These are phyloP conservation scores for Dictyostelium intermedium DNA, from an alignment of 78 protist species.

Conservation along the genomic window DNA sequence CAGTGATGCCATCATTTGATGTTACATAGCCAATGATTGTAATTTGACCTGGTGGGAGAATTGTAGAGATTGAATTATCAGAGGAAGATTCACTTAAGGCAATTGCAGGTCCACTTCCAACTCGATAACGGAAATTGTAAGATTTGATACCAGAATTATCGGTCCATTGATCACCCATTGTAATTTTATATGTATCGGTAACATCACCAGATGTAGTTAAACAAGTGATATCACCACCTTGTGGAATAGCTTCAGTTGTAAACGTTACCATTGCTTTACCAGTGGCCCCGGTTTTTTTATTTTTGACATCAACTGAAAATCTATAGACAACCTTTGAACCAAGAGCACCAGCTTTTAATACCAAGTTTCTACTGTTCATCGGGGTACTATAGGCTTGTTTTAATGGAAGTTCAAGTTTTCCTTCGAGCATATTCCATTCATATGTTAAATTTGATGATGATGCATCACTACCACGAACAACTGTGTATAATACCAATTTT, in stretches of 20 bases:
- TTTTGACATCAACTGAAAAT: background rate
- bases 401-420: background rate
- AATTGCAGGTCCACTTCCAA: background rate
- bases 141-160: conserved; percentile 31
- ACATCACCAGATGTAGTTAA: background rate
- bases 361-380: background rate
- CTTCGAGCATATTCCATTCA: conserved; percentile 28
- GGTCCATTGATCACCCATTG: conserved; percentile 37
- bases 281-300: background rate
- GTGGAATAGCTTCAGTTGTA: conserved; percentile 42
- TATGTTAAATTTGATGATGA: background rate
- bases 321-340: conserved; percentile 8
- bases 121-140: conserved; percentile 20
- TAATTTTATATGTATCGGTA: conserved; percentile 7
- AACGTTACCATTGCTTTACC: conserved; percentile 52
- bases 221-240: conserved; percentile 37
- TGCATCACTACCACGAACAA: background rate
- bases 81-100: conserved; percentile 18
- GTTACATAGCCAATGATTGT: conserved; percentile 21
- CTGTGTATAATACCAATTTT: conserved; percentile 9
- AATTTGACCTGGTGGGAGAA: conserved; percentile 28
- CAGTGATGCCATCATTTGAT: background rate
- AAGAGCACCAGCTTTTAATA: conserved; percentile 10
- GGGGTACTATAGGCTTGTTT: conserved; percentile 12
- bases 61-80: background rate